Base-by-base conservation (phyloP, 1,284 basidiomycete species). In the Leccinum griseonigrum region DNA sequence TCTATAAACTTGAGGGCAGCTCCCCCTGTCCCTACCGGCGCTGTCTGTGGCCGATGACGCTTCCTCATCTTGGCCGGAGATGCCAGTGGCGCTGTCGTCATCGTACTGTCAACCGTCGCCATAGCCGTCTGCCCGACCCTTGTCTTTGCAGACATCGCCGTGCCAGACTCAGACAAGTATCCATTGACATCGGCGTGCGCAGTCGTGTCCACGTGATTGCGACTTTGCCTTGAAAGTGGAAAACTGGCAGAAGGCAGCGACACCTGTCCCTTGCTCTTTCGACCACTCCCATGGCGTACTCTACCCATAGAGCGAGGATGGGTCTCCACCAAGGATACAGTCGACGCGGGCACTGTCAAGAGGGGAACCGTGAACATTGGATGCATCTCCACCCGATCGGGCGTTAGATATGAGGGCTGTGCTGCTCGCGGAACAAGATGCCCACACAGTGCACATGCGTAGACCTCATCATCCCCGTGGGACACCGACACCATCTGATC, bases 341-440 rank as follows among this genome's bases (percentile, higher is more conserved):
- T 36, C 3, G 66, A 28, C 22, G 50, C 34, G n/a, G 71, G 69
- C 0, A 70, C 22, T 22, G 70, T 71, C 46, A 73, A 38, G 16
- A 72, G 69, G 6, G 70, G 70, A 2, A 74, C 63, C 0, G 65
- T 67, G 26, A 74, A 75, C 72, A 75, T 74, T 11, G 72, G 73
- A 28, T 75, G 71, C 38, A 71, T 57, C 18, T 51, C 56, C 13
- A 10, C 28, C 2, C 8, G 38, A 51, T 54, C 52, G 6, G 18
- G 29, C 5, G 31, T 57, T 16, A 43, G 14, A 18, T 48, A 7
- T 9, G 63, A 3, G 5, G 59, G 57, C 14, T 58, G 61, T n/a
- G 16, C 48, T 18, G 43, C 38, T 16, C 22, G 54, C n/a, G 57
- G 7, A n/a, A 48, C 46, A 1, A 43, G 3, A 38, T 73, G 69